A percentile compares a stretch with the other conserved stretches of the same genome.
Conservation (phyloP, 2,329 filamentous ascomycete species). For the Pseudogymnoascus sp. region DNA sequence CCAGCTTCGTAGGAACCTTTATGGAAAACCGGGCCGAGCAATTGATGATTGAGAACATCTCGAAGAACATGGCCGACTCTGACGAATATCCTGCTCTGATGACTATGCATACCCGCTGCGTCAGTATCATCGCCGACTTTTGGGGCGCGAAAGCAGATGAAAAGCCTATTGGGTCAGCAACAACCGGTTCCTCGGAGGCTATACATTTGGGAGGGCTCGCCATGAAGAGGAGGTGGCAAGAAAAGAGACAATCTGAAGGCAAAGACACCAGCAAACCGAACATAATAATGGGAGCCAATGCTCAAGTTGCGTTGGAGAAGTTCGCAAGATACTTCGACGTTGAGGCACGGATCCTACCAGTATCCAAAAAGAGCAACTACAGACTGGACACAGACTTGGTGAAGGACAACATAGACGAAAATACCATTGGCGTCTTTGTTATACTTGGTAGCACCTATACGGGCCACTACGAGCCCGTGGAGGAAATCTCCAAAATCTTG, state of each 20-base stretch:
- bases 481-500: conserved; percentile 57
- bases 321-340: conserved; percentile 70
- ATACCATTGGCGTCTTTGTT: conserved; percentile 69
- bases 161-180: conserved; percentile 60
- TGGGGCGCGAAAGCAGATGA: conserved; percentile 56
- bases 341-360: conserved; percentile 56
- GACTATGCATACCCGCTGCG: conserved; percentile 57
- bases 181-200: conserved; percentile 63
- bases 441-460: conserved; percentile 68
- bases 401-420: conserved; percentile 62
- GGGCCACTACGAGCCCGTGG: conserved; percentile 64
- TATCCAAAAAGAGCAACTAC: conserved; percentile 52
- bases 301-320: conserved; percentile 66
- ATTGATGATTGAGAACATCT: conserved; percentile 60
- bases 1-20: conserved; percentile 62
- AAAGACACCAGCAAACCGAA: conserved; percentile 60
- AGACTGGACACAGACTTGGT: conserved; percentile 57
- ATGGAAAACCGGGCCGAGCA: conserved; percentile 59
- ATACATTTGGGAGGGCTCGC: conserved; percentile 64
- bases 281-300: conserved; percentile 67
- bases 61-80: conserved; percentile 66
- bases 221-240: conserved; percentile 70
- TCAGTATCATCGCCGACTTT: conserved; percentile 60
- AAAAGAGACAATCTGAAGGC: conserved; percentile 49
- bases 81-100: conserved; percentile 44